Percentiles rank a stretch among this genome's conserved stretches.
Evolutionary conservation across 2,329 filamentous ascomycete genomes (phyloP).

Genomic region (Simplicillium aogashimaense): DNA sequence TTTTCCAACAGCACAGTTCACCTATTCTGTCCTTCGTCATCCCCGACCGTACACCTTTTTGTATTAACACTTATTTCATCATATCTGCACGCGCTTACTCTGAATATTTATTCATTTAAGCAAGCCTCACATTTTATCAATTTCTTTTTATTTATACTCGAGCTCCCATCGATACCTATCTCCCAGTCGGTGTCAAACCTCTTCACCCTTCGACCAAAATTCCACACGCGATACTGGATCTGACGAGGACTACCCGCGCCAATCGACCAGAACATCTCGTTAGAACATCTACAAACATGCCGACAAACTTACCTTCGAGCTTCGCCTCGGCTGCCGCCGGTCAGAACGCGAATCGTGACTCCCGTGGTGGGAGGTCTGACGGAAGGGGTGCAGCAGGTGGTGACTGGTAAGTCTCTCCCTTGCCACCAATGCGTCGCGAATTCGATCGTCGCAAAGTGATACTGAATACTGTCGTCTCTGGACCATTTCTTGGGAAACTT

Average conservation of each 20-base stretch:
- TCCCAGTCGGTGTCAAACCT: constrained; percentile 1
- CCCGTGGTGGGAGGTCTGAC: constrained; percentile 48
- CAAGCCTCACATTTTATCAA: constrained; percentile 5
- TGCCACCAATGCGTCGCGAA: constrained; percentile 8
- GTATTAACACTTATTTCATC: constrained; percentile 2
- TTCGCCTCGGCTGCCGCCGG: constrained; percentile 77
- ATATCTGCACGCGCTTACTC: constrained; percentile 4
- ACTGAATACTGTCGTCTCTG: not conserved
- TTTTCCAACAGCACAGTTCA: constrained; percentile 11
- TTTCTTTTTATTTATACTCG: constrained; percentile 3
- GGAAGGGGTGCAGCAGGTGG: constrained; percentile 46
- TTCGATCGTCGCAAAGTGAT: not conserved
- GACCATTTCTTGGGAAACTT: not conserved
- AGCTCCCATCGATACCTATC: no score
- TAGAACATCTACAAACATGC: constrained; percentile 34
- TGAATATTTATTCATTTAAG: constrained; percentile 5
- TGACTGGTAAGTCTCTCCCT: constrained; percentile 59
- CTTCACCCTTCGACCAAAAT: not conserved
- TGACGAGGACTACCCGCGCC: constrained; percentile 1
- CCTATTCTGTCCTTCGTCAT: constrained; percentile 7
- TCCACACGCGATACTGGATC: constrained; percentile 4
- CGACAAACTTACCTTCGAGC: constrained; percentile 70
- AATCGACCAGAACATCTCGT: constrained; percentile 1
- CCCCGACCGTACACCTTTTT: constrained; percentile 14
- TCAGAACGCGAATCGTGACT: constrained; percentile 54